phyloP scores from a whole-genome alignment of 2,329 filamentous ascomycete species.

The Cladophialophora chaetospira region DNA sequence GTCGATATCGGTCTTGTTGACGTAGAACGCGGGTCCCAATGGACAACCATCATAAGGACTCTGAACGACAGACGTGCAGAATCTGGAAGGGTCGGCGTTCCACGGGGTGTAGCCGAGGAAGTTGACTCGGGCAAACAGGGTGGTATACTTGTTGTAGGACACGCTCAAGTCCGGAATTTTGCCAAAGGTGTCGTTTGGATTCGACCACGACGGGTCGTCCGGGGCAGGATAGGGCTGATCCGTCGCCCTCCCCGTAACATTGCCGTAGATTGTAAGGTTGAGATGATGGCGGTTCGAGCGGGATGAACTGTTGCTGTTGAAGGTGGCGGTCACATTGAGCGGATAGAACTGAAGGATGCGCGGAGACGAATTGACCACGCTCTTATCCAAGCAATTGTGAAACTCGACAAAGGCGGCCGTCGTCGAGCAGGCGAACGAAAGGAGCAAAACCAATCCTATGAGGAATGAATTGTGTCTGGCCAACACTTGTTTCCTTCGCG shows the following conservation, averaged over 20 bases:
- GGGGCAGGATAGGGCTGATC: constrained; percentile 61
- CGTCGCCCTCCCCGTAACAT: constrained; percentile 75
- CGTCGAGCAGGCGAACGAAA: constrained; percentile 1
- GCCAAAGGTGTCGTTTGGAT: constrained; percentile 64
- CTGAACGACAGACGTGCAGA: constrained; percentile 66
- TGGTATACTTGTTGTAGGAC: constrained; percentile 65
- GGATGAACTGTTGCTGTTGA: constrained; percentile 60
- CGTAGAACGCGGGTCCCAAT: constrained; percentile 70
- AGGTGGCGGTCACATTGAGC: constrained; percentile 70
- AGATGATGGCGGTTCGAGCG: constrained; percentile 64
- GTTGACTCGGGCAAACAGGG: constrained; percentile 70
- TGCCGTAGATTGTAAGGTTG: constrained; percentile 81
- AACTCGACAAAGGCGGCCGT: constrained; percentile 71
- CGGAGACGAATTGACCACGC: constrained; percentile 61
- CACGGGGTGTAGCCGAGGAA: constrained; percentile 78
- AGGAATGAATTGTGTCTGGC: background rate
- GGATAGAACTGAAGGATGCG: constrained; percentile 78
- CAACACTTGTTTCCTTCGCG: background rate
- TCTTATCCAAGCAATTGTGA: constrained; percentile 74
- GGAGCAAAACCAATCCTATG: constrained; percentile 5
- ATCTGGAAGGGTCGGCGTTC: constrained; percentile 55
- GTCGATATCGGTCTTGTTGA: constrained; percentile 53
- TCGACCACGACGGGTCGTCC: constrained; percentile 62
- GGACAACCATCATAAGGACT: constrained; percentile 72
- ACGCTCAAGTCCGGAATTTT: constrained; percentile 73